A percentile compares a stretch with the other conserved stretches of the same genome.
Evolutionary conservation across 331 rosid genomes (phyloP).

Genomic region (Erythrophleum ivorense): DNA sequence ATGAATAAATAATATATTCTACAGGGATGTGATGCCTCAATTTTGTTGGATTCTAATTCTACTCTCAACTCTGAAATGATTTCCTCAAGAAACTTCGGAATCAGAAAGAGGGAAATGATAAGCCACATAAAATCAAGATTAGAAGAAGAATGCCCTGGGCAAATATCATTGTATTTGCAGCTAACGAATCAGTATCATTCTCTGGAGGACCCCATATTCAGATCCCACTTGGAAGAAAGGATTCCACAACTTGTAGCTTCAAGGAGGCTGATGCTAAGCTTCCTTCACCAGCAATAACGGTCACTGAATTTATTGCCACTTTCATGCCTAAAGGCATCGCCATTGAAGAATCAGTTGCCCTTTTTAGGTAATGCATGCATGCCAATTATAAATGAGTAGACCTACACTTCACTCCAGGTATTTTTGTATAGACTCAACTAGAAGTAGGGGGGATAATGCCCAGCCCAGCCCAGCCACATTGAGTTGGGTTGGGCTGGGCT

Average conservation of each 20-base stretch:
- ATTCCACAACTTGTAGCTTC: constrained; percentile 37
- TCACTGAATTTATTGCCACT: constrained; percentile 38
- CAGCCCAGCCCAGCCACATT: no score
- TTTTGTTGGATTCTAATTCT: constrained; percentile 39
- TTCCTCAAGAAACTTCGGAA: constrained; percentile 48
- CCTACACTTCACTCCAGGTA: no score
- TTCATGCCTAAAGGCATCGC: constrained; percentile 43
- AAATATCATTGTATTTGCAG: constrained; percentile 47
- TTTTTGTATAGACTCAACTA: no score
- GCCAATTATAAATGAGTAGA: no score
- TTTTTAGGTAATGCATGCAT: constrained; percentile 38
- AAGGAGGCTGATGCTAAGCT: constrained; percentile 49
- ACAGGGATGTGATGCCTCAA: constrained; percentile 61
- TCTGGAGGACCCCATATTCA: constrained; percentile 53
- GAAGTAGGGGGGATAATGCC: no score
- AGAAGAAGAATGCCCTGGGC: constrained; percentile 45
- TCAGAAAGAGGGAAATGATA: constrained; percentile 48
- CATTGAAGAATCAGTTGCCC: constrained; percentile 54
- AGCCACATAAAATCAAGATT: not conserved
- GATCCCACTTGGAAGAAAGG: constrained; percentile 55
- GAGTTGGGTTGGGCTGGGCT: no score
- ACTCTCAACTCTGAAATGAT: constrained; percentile 37
- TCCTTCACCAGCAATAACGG: constrained; percentile 46
- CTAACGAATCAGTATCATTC: constrained; percentile 39
- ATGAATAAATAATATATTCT: no score